These are phyloP conservation scores for Cryphonectria radicalis DNA, from an alignment of 2,329 filamentous ascomycete genomes.

Conservation along the genomic window DNA sequence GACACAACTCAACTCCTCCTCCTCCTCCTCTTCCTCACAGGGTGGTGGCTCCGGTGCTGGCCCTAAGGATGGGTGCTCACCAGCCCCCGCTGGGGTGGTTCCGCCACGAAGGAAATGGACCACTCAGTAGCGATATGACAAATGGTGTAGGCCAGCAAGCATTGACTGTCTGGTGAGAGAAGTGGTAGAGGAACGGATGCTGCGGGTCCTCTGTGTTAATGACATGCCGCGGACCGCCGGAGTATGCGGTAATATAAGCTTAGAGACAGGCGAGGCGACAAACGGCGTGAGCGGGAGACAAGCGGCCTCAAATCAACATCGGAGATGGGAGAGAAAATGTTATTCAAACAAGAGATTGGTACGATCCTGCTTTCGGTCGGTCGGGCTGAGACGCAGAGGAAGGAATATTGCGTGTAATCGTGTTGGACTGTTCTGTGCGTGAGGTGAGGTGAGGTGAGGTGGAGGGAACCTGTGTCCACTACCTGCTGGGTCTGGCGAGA, in stretches of 20 bases:
- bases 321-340: background rate
- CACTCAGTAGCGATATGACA: slow-evolving; percentile 10
- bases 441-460: background rate
- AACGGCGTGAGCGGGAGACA: slow-evolving; percentile 4
- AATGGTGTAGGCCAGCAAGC: slow-evolving; percentile 10
- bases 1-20: background rate
- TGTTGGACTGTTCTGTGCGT: background rate
- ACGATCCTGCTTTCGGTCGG: background rate
- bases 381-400: background rate
- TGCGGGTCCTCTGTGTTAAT: slow-evolving; percentile 13
- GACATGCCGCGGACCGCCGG: slow-evolving; percentile 20
- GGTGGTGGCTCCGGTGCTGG: background rate
- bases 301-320: background rate
- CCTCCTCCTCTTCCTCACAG: background rate
- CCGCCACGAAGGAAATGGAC: slow-evolving; percentile 10
- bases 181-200: slow-evolving; percentile 16
- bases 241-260: slow-evolving; percentile 14
- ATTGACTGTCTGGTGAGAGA: slow-evolving; percentile 11
- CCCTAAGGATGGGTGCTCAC: slow-evolving; percentile 11
- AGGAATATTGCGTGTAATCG: background rate
- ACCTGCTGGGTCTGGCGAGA: slow-evolving; percentile 12
- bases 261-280: slow-evolving; percentile 20
- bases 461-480: background rate
- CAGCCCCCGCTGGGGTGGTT: slow-evolving; percentile 25
- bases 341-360: background rate